A percentile compares a stretch with the other conserved stretches of the same genome.
Evolutionary conservation across 805 yeast genomes (phyloP).

Genomic region (Suhomyces vadensis): DNA sequence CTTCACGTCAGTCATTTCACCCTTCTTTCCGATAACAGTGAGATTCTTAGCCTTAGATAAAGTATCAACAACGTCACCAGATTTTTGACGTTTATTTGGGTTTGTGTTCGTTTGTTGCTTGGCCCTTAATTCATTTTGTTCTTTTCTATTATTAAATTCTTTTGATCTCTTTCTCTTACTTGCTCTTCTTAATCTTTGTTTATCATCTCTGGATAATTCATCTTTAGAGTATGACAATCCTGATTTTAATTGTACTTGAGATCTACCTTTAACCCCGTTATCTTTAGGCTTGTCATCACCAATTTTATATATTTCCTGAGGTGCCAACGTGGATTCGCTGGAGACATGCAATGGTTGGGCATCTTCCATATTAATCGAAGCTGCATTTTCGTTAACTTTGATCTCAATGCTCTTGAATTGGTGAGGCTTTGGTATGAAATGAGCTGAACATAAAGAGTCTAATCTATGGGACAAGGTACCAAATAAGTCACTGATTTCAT

Average conservation of each 20-base stretch:
- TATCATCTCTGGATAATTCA: slow-evolving; percentile 82
- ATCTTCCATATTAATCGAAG: slow-evolving; percentile 90
- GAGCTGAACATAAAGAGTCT: slow-evolving; percentile 92
- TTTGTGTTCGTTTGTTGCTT: slow-evolving; percentile 27
- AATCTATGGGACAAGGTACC: slow-evolving; percentile 64
- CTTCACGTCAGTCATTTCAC: slow-evolving; percentile 69
- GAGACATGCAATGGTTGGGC: slow-evolving; percentile 89
- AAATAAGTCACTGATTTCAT: slow-evolving; percentile 71
- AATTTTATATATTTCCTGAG: slow-evolving; percentile 83
- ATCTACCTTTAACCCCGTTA: slow-evolving; percentile 31
- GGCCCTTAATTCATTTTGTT: slow-evolving; percentile 26
- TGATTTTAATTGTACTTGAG: slow-evolving; percentile 67
- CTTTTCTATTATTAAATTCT: slow-evolving; percentile 41
- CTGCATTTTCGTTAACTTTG: slow-evolving; percentile 62
- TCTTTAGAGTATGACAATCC: slow-evolving; percentile 80
- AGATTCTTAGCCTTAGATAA: slow-evolving; percentile 72
- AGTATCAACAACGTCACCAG: slow-evolving; percentile 66
- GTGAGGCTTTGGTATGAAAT: slow-evolving; percentile 88
- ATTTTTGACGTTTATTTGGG: slow-evolving; percentile 51
- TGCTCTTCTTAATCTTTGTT: slow-evolving; percentile 83
- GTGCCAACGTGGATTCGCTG: slow-evolving; percentile 76
- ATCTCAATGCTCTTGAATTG: slow-evolving; percentile 71
- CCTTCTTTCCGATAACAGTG: slow-evolving; percentile 74
- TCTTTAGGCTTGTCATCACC: slow-evolving; percentile 40
- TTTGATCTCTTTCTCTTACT: slow-evolving; percentile 78